phyloP scores from a whole-genome alignment of 345 rosid genomes.

The Pugionium dolabratum region DNA sequence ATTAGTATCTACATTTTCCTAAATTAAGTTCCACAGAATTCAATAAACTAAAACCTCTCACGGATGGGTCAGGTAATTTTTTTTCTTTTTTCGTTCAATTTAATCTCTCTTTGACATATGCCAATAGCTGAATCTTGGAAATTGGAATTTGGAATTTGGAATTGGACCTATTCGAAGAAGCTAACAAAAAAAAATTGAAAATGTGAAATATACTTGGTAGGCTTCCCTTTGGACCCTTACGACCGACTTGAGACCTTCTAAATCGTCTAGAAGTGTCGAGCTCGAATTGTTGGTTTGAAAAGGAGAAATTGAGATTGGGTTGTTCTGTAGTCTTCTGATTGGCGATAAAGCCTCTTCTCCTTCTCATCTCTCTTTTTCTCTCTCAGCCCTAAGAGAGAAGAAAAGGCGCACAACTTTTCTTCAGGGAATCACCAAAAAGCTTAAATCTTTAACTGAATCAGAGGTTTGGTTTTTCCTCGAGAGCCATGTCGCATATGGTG shows the following conservation, averaged over 20 bases:
- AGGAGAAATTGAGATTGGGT: conserved; percentile 36
- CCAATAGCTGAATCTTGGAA: background rate
- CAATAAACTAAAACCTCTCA: background rate
- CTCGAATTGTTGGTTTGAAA: conserved; percentile 22
- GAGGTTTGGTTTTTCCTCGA: conserved; percentile 13
- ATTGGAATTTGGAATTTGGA: background rate
- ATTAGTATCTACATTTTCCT: background rate
- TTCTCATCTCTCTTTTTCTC: conserved; percentile 22
- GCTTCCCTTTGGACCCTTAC: background rate
- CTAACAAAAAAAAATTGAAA: background rate
- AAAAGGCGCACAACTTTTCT: conserved; percentile 27
- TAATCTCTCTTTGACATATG: conserved; percentile 12
- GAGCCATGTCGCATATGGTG: conserved; percentile 48
- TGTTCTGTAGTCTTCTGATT: conserved; percentile 33
- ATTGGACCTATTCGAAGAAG: conserved; percentile 1
- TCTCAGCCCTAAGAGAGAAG: conserved; percentile 31
- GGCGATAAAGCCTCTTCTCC: conserved; percentile 42
- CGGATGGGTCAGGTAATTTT: background rate
- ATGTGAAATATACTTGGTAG: background rate
- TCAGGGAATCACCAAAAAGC: conserved; percentile 10
- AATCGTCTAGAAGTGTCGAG: background rate
- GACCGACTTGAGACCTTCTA: conserved; percentile 29
- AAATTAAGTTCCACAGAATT: background rate
- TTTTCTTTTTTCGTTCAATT: background rate
- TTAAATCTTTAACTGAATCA: conserved; percentile 4